Conservation (phyloP, 2,329 filamentous ascomycete species). For the Ophiosphaerella narmari region DNA sequence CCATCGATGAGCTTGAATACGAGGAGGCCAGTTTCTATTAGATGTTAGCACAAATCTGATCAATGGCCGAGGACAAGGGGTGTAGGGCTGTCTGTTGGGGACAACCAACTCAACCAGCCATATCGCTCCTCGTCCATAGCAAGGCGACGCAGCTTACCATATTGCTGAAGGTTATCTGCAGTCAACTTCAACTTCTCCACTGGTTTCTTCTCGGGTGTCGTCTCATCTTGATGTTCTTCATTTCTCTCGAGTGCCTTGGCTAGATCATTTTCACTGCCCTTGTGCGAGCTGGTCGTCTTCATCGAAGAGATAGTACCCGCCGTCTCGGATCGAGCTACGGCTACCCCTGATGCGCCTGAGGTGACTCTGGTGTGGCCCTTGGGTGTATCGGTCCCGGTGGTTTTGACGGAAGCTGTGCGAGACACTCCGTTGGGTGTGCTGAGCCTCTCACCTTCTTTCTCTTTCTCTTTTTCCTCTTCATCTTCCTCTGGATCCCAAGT, state of each 20-base stretch:
- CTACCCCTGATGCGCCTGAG: conserved; percentile 22
- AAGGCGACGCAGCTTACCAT: conserved; percentile 59
- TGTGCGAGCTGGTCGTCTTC: conserved; percentile 25
- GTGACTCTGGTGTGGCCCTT: conserved; percentile 23
- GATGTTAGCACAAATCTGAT: conserved; percentile 38
- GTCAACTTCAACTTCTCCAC: conserved; percentile 78
- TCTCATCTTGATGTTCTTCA: conserved; percentile 53
- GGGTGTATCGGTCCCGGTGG: conserved; percentile 13
- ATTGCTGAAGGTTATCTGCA: conserved; percentile 77
- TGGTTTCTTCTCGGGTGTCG: conserved; percentile 58
- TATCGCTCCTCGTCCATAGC: conserved; percentile 16
- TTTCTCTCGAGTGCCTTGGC: conserved; percentile 53
- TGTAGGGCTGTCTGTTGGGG: conserved; percentile 20
- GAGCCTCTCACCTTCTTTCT: conserved; percentile 55
- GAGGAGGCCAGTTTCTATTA: conserved; percentile 80
- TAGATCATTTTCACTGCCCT: conserved; percentile 46
- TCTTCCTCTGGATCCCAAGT: conserved; percentile 89
- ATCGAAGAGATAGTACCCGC: conserved; percentile 51
- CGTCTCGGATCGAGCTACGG: conserved; percentile 33
- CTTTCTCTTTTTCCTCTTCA: conserved; percentile 57
- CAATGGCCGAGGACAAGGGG: conserved; percentile 19
- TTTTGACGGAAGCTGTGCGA: conserved; percentile 25
- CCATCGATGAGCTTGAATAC: conserved; percentile 94
- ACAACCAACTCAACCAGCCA: conserved; percentile 33
- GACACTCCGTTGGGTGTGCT: conserved; percentile 26